Evolutionary conservation across 352 stramenopile species (phyloP).

Genomic region (Phytopythium chamaehyphon): DNA sequence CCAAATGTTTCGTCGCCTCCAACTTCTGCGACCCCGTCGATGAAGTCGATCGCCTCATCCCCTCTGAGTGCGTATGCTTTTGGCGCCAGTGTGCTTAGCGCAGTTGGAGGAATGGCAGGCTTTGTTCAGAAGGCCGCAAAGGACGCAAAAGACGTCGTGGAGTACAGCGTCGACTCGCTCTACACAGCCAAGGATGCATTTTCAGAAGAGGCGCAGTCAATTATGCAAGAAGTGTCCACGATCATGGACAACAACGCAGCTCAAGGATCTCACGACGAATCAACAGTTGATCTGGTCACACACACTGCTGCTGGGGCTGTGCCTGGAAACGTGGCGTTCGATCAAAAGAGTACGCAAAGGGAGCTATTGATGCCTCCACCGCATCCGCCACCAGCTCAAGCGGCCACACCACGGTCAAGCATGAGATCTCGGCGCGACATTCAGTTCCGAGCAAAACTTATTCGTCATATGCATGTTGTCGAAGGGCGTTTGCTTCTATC

Average conservation of each 20-base stretch:
- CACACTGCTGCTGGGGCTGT: too few relatives aligned
- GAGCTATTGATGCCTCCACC: neutral
- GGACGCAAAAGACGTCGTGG: constrained; percentile 68
- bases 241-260: constrained; percentile 33
- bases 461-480: constrained; percentile 76
- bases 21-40: constrained; percentile 11
- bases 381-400: neutral
- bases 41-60: constrained; percentile 19
- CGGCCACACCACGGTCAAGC: too few relatives aligned
- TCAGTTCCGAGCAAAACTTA: constrained; percentile 56
- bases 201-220: constrained; percentile 56
- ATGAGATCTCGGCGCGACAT: constrained; percentile 9
- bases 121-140: constrained; percentile 71
- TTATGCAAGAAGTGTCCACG: constrained; percentile 59
- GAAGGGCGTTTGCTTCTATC: constrained; percentile 57
- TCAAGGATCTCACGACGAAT: neutral
- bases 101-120: constrained; percentile 61
- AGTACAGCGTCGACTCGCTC: constrained; percentile 68
- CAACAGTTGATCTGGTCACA: neutral
- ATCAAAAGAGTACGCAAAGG: constrained; percentile 11
- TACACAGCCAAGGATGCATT: constrained; percentile 69
- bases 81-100: constrained; percentile 55
- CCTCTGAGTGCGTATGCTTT: constrained; percentile 45
- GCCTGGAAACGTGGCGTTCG: neutral
- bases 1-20: constrained; percentile 4